phyloP scores from a whole-genome alignment of 2,329 filamentous ascomycete species.

The Sarocladiaceae sp. region DNA sequence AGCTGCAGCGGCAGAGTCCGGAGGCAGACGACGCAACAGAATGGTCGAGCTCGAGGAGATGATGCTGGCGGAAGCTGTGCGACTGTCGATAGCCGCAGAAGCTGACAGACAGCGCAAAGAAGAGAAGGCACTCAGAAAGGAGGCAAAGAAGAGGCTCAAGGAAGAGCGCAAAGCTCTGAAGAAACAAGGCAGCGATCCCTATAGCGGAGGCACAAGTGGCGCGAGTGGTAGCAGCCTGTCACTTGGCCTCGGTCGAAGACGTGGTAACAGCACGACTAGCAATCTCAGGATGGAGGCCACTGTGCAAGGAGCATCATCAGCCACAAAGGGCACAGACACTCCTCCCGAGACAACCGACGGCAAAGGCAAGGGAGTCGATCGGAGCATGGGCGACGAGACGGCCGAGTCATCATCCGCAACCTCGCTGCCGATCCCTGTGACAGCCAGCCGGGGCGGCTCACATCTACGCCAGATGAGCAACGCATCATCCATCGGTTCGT shows the following conservation, averaged over 20 bases:
- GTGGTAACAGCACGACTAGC: constrained; percentile 54
- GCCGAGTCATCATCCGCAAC: constrained; percentile 26
- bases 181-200: constrained; percentile 42
- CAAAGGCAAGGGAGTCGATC: constrained; percentile 68
- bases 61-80: constrained; percentile 97
- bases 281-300: constrained; percentile 53
- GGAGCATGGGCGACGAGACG: constrained; percentile 19
- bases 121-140: constrained; percentile 49
- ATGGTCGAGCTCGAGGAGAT: constrained; percentile 92
- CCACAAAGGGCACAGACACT: constrained; percentile 18
- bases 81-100: constrained; percentile 83
- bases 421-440: constrained; percentile 39
- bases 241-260: constrained; percentile 49
- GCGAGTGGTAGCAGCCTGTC: constrained; percentile 60
- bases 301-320: constrained; percentile 35
- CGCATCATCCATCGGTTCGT: constrained; percentile 77
- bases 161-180: constrained; percentile 73
- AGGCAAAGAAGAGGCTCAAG: constrained; percentile 79
- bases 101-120: constrained; percentile 87
- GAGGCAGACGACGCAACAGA: constrained; percentile 37
- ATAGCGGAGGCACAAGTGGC: constrained; percentile 25
- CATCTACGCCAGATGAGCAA: constrained; percentile 80
- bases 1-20: constrained; percentile 5
- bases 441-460: constrained; percentile 55
- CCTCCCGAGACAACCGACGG: constrained; percentile 11